Base-by-base conservation (phyloP, 345 rosid genomes). In the Trapa bicornis region DNA sequence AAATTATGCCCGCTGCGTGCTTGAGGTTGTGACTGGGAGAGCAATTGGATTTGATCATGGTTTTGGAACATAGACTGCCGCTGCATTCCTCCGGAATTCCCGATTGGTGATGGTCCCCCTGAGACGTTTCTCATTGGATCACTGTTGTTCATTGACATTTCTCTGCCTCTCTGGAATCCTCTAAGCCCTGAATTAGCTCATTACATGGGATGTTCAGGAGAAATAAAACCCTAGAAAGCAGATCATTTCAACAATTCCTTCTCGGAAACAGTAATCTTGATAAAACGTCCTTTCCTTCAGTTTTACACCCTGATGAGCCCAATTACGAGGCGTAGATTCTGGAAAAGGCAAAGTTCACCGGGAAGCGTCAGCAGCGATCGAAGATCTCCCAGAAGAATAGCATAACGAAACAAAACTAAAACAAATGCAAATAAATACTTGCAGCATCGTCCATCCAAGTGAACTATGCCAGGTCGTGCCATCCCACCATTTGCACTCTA, bases 31-130 rank as follows among this genome's bases (percentile, higher is more conserved):
- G 65, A 61, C 67, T 67, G 75, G 5, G 75, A 67, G 58, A 64
- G 75, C 63, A 73, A 57, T 15, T 71, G 70, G 64, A 54, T n/a
- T 39, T 64, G 71, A 36, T 68, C 47, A 60, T 68, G 71, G 64
- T 68, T 68, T 32, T 39, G 48, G 29, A 58, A 37, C 63, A 67
- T n/a, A 0, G 65, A 61, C n/a, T 61, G 75, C 50, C 58, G 68
- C 16, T 65, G 32, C 66, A 37, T 63, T n/a, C 22, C 66, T n/a
- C 75, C 75, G 38, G 70, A 47, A 43, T 67, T 72, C 70, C 60
- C 75, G 11, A 72, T 60, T 1, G 65, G 56, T 5, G 72, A 69
- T 22, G 72, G 54, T 42, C 22, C 72, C 57, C 65, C 61, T 13
- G 42, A 56, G 2, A 63, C 56, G 61, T 1, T 72, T 47, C 67